phyloP scores from a whole-genome alignment of 441 rosid genomes.

The Dalechampia spathulata region DNA sequence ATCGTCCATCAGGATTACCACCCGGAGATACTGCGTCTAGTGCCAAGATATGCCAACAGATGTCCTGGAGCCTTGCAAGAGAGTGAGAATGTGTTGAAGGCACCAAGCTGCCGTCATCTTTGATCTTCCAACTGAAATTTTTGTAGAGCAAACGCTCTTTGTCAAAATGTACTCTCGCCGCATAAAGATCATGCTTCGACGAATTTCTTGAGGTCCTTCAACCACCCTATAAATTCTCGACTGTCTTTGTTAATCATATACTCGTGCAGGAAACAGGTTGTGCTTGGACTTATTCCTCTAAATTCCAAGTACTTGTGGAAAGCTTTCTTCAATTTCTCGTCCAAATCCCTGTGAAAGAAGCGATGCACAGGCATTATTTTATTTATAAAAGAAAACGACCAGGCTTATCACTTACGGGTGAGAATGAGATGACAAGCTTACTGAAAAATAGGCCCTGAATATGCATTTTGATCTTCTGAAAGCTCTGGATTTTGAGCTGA shows the following conservation, averaged over 20 bases:
- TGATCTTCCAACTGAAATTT: too few species aligned
- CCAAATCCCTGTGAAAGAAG: conserved; percentile 46
- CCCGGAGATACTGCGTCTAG: too few species aligned
- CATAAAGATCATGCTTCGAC: conserved; percentile 30
- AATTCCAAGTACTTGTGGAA: conserved; percentile 68
- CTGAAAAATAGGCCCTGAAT: conserved; percentile 84
- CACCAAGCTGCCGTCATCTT: not conserved
- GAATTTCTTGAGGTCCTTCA: conserved; percentile 62
- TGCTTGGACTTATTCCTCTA: conserved; percentile 72
- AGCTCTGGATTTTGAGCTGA: conserved; percentile 43
- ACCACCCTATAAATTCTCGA: conserved; percentile 52
- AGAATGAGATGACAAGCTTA: conserved; percentile 29
- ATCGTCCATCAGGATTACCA: too few species aligned
- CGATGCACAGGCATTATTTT: too few species aligned
- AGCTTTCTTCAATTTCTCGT: conserved; percentile 68
- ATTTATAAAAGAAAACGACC: too few species aligned
- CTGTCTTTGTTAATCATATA: conserved; percentile 86
- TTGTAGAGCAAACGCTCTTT: too few species aligned
- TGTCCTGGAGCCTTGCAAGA: too few species aligned
- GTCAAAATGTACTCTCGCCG: too few species aligned
- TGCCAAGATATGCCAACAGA: too few species aligned
- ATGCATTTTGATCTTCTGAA: conserved; percentile 46
- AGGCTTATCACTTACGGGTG: not conserved
- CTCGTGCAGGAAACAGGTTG: conserved; percentile 74
- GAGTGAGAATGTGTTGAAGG: not conserved